Conservation (phyloP, 768 basidiomycete species). For the Amanita muscaria region DNA sequence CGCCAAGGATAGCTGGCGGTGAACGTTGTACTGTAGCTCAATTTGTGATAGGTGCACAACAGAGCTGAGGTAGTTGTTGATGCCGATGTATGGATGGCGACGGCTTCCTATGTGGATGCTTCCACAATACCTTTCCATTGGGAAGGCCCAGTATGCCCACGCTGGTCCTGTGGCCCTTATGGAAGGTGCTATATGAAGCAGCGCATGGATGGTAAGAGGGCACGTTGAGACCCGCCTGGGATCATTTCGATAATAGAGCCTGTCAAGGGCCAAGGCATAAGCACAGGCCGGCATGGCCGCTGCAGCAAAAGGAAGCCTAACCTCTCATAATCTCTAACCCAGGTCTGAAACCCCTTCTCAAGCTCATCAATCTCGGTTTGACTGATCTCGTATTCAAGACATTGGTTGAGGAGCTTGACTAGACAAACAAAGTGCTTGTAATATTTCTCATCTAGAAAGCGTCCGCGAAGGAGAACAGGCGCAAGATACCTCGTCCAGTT, state of each 20-base stretch:
- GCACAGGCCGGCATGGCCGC: not conserved
- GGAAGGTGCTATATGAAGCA: slow-evolving; percentile 25
- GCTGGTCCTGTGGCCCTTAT: slow-evolving; percentile 27
- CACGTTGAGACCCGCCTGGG: slow-evolving; percentile 18
- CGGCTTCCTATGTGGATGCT: slow-evolving; percentile 21
- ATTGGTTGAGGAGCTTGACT: slow-evolving; percentile 26
- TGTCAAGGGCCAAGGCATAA: no score
- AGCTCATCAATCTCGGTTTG: slow-evolving; percentile 19
- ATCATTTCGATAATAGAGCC: slow-evolving; percentile 20
- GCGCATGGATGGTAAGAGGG: slow-evolving; percentile 22
- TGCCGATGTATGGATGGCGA: slow-evolving; percentile 22
- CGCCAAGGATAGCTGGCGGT: not conserved
- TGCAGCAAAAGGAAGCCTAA: slow-evolving; percentile 12
- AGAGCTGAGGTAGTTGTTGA: slow-evolving; percentile 21
- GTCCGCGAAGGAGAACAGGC: slow-evolving; percentile 27
- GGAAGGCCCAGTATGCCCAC: slow-evolving; percentile 31
- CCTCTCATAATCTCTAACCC: slow-evolving; percentile 33
- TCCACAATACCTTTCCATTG: slow-evolving; percentile 31
- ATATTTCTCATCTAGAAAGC: no score
- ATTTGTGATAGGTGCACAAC: slow-evolving; percentile 26
- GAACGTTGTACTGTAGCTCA: slow-evolving; percentile 17
- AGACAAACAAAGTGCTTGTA: no score
- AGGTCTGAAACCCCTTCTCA: slow-evolving; percentile 21
- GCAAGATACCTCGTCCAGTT: slow-evolving; percentile 33
- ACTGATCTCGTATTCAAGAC: slow-evolving; percentile 27